Base-by-base conservation (phyloP, 805 yeast genomes). In the Wickerhamomyces queroliae region DNA sequence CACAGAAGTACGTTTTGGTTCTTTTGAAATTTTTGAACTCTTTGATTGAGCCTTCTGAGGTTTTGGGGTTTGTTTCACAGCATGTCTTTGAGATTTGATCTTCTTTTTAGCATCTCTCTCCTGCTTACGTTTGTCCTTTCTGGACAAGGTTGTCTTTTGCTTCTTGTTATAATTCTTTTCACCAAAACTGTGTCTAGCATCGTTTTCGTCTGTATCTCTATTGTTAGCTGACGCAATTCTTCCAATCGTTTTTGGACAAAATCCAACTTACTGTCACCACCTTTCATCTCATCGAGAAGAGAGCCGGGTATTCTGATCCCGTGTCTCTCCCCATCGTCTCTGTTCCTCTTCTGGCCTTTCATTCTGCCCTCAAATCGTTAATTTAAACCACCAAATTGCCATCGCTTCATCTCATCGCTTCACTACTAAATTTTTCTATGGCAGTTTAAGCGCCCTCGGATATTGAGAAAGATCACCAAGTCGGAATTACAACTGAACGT, bases 221-320 rank as follows among this genome's bases (percentile, higher is more conserved):
- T 15, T 11, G 16, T 21, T 2, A 19, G 4, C 42, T 47, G 37
- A 44, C 41, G 40, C 7, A 16, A 17, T 7, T 2, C 7, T 29
- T 31, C 23, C 7, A 15, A 3, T 19, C 18, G 13, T 29, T 7
- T 10, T 36, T 5, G 28, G 16, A n/a, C 19, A 36, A 16, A 3
- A 27, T 7, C 11, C 4, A 13, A 45, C 43, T 9, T 32, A 39
- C 45, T 40, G 11, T 35, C 42, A 4, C 39, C 15, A n/a, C 41
- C 50, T 48, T 55, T 72, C 63, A 78, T 63, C 55, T 75, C 76
- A 45, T 79, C 82, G 34, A 78, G 53, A 15, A 78, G 54, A 26
- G 59, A 49, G 2, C 79, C 80, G 2, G 84, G 84, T 18, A 78
- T 59, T 42, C 77, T 65, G 38, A 76, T 77, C n/a, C 67, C 72